Percentiles rank a stretch among this genome's conserved stretches.
phyloP scores from a whole-genome alignment of 192 early-diverging fungal species.

The Linnemannia elongata region DNA sequence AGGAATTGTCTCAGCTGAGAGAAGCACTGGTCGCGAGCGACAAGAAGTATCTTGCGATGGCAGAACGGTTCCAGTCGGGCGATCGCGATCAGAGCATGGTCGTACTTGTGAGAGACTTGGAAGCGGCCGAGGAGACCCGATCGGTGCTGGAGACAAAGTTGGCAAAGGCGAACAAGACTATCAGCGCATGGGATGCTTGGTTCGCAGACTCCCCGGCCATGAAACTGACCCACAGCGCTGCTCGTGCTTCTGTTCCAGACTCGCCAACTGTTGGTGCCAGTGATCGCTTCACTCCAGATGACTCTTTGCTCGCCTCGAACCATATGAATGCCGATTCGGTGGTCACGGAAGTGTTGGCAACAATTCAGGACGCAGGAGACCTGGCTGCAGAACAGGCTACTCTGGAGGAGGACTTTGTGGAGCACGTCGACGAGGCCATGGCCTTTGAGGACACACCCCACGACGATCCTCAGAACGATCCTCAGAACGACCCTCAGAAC shows the following conservation, averaged over 20 bases:
- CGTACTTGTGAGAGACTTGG: background rate
- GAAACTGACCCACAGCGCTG: background rate
- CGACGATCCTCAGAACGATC: background rate
- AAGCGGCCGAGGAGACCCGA: background rate
- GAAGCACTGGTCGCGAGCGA: background rate
- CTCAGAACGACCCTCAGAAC: background rate
- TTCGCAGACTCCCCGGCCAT: background rate
- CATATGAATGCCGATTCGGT: background rate
- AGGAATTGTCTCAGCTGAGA: background rate
- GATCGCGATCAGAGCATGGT: background rate
- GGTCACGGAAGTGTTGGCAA: background rate
- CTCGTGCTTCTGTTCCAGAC: background rate
- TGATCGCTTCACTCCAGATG: background rate
- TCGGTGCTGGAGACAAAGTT: background rate
- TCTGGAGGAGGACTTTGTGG: conserved; percentile 2
- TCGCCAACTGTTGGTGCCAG: background rate
- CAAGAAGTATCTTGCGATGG: background rate
- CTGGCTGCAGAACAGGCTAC: background rate
- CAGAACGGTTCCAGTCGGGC: background rate
- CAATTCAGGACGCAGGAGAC: conserved; percentile 3
- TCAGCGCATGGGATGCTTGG: background rate
- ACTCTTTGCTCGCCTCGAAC: background rate
- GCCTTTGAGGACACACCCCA: background rate
- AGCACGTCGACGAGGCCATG: background rate
- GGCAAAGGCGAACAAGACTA: background rate